Percentiles rank a stretch among this genome's conserved stretches.
phyloP scores from a whole-genome alignment of 2,329 filamentous ascomycete genomes.

The Septoria linicola region DNA sequence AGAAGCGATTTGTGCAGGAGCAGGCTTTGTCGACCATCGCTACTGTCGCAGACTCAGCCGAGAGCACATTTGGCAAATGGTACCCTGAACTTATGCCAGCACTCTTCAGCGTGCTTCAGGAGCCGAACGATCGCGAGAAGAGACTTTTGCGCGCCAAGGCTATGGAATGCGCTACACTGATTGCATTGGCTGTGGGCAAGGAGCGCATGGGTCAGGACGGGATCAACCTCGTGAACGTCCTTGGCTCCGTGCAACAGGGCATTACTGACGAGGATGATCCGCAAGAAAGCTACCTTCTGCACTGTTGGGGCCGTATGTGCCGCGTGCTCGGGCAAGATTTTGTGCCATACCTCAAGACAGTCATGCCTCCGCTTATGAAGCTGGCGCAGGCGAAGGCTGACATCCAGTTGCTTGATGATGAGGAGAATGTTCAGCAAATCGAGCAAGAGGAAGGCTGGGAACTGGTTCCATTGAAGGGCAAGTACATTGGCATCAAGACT shows the following conservation, averaged over 20 bases:
- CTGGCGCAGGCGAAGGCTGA: conserved; percentile 94
- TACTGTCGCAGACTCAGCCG: conserved; percentile 96
- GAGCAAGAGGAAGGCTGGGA: conserved; percentile 98
- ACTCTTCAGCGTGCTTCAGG: conserved; percentile 81
- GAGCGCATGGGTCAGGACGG: conserved; percentile 87
- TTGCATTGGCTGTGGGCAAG: conserved; percentile 91
- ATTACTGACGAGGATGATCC: conserved; percentile 92
- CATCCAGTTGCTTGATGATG: conserved; percentile 91
- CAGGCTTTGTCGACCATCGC: conserved; percentile 97
- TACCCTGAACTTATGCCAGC: conserved; percentile 96
- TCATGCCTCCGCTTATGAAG: conserved; percentile 91
- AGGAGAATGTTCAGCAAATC: conserved; percentile 87
- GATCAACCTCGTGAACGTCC: conserved; percentile 78
- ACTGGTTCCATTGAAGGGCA: conserved; percentile 91
- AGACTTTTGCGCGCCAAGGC: conserved; percentile 89
- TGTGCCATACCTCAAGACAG: conserved; percentile 83
- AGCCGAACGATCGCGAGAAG: conserved; percentile 92
- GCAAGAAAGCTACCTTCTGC: conserved; percentile 93
- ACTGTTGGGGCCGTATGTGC: conserved; percentile 99
- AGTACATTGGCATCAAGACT: conserved; percentile 97
- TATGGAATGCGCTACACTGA: conserved; percentile 97
- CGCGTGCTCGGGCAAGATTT: conserved; percentile 88
- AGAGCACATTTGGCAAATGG: conserved; percentile 91
- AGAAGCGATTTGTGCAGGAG: conserved; percentile 95
- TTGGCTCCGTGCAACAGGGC: conserved; percentile 80